Evolutionary conservation across 129 eudicot genomes (phyloP).

Genomic region (Helianthus tuberosus): DNA sequence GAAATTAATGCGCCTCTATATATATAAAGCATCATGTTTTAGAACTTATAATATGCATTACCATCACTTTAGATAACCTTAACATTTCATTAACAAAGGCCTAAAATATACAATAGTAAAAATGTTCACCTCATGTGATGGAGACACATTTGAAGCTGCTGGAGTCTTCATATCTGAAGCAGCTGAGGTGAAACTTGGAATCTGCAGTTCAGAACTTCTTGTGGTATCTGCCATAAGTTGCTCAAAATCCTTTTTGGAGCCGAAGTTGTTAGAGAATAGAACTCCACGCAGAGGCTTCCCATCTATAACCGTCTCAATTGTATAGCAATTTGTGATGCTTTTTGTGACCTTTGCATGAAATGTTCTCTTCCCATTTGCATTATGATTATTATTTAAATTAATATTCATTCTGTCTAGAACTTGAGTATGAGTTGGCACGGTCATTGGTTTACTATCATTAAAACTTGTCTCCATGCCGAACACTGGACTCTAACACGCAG

Average conservation of each 20-base stretch:
- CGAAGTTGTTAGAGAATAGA: slow-evolving; percentile 58
- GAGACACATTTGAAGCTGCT: slow-evolving; percentile 45
- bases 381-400: slow-evolving; percentile 57
- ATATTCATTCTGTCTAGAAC: slow-evolving; percentile 47
- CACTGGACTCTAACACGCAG: slow-evolving; percentile 45
- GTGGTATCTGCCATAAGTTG: too few species aligned
- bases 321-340: slow-evolving; percentile 63
- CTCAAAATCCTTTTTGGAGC: slow-evolving; percentile 25
- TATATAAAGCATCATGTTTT: too few species aligned
- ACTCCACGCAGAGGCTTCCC: slow-evolving; percentile 94
- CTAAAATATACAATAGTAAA: too few species aligned
- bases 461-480: neutral
- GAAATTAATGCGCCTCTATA: too few species aligned
- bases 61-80: neutral
- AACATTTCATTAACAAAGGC: neutral
- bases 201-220: slow-evolving; percentile 50
- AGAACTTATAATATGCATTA: too few species aligned
- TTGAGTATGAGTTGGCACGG: slow-evolving; percentile 46
- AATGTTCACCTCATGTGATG: slow-evolving; percentile 53
- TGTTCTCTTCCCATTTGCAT: slow-evolving; percentile 69
- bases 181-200: slow-evolving; percentile 44
- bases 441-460: neutral
- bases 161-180: slow-evolving; percentile 43
- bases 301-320: slow-evolving; percentile 88
- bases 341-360: slow-evolving; percentile 85